Evolutionary conservation across 2,329 filamentous ascomycete genomes (phyloP).

Genomic region (Talaromyces sp.): DNA sequence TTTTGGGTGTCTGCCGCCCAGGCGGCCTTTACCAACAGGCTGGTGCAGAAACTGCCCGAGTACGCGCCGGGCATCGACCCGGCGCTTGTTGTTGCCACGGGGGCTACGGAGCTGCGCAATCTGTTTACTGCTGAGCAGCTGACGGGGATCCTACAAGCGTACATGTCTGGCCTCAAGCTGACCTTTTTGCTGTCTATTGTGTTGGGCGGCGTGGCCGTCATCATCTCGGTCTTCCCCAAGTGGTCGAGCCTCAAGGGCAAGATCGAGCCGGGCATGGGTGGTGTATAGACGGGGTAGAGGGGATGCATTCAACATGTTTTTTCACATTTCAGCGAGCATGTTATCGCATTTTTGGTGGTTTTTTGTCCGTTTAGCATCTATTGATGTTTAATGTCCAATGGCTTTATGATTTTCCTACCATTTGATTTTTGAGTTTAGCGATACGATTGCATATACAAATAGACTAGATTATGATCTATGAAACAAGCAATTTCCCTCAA

Average conservation of each 20-base stretch:
- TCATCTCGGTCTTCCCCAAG: conserved; percentile 13
- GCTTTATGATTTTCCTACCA: neutral
- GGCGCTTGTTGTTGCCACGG: conserved; percentile 21
- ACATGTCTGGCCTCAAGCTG: conserved; percentile 27
- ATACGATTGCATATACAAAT: neutral
- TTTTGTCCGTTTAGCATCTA: neutral
- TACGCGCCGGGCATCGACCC: conserved; percentile 23
- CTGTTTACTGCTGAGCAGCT: conserved; percentile 22
- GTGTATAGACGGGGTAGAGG: neutral
- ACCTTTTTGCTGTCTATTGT: conserved; percentile 15
- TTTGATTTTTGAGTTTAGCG: neutral
- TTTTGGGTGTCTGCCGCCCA: conserved; percentile 28
- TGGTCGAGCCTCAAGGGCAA: conserved; percentile 15
- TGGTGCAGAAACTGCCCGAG: conserved; percentile 20
- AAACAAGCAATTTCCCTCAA: neutral
- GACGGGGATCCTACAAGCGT: conserved; percentile 23
- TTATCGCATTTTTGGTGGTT: neutral
- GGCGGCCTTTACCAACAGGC: conserved; percentile 29
- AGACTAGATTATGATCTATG: neutral
- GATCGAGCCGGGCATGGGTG: conserved; percentile 8
- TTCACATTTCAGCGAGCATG: neutral
- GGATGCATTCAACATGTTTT: neutral
- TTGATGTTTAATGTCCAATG: too few species aligned
- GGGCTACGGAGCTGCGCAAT: conserved; percentile 26
- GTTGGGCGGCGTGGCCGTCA: conserved; percentile 9